Percentiles rank a stretch among this genome's conserved stretches.
Conservation (phyloP, 1,284 basidiomycete species). For the Trametes polyzona region DNA sequence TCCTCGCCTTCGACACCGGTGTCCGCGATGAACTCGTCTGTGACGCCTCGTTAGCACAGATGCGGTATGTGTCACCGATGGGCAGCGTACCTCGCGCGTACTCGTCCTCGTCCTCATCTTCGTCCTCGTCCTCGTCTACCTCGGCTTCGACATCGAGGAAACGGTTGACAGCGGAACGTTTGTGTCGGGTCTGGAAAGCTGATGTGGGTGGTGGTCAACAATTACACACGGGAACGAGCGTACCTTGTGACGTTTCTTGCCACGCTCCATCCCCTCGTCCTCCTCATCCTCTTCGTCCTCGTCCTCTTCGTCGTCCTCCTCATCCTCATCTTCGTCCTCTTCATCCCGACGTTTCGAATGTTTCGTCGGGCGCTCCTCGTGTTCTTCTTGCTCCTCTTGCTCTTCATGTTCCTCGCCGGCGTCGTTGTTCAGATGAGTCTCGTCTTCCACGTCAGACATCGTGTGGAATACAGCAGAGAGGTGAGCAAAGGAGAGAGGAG, state of each 20-base stretch:
- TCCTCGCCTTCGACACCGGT: constrained; percentile 67
- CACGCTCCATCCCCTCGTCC: constrained; percentile 43
- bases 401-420: constrained; percentile 39
- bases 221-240: constrained; percentile 3
- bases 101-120: constrained; percentile 92
- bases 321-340: constrained; percentile 55
- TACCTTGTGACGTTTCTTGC: constrained; percentile 63
- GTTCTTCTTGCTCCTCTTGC: constrained; percentile 26
- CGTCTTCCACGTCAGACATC: constrained; percentile 62
- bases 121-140: constrained; percentile 93
- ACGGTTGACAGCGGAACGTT: constrained; percentile 66
- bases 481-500: neutral
- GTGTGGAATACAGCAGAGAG: constrained; percentile 22
- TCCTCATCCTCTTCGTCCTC: constrained; percentile 51
- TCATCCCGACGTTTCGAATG: constrained; percentile 38
- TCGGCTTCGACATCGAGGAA: constrained; percentile 97
- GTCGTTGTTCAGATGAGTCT: constrained; percentile 27
- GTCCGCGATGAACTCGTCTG: constrained; percentile 85
- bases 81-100: constrained; percentile 65
- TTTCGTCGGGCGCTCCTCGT: constrained; percentile 32
- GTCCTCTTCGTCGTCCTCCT: constrained; percentile 53
- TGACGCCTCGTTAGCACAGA: neutral
- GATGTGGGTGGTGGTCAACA: neutral
- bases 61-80: neutral
- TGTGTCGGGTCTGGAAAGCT: constrained; percentile 58